Evolutionary conservation across 441 rosid species (phyloP).

Genomic region (Omphalea diandra): DNA sequence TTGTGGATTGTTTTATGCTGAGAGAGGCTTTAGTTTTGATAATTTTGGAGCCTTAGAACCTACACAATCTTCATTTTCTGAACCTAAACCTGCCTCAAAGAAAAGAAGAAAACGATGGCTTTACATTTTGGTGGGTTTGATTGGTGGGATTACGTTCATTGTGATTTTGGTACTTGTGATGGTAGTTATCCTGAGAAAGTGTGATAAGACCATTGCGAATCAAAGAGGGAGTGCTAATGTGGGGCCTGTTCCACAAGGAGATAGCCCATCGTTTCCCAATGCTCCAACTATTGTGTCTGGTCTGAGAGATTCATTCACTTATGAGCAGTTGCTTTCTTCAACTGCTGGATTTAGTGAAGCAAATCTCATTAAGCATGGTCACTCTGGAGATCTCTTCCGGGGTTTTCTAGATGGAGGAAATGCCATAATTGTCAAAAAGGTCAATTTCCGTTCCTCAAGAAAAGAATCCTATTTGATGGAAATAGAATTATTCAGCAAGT

Average conservation of each 20-base stretch:
- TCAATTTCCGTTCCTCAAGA: constrained; percentile 40
- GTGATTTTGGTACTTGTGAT: constrained; percentile 38
- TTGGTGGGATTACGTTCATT: constrained; percentile 64
- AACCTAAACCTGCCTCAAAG: constrained; percentile 31
- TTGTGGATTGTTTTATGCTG: constrained; percentile 62
- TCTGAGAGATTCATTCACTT: constrained; percentile 63
- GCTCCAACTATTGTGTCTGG: constrained; percentile 40
- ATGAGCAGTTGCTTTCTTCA: constrained; percentile 54
- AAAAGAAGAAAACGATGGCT: constrained; percentile 45
- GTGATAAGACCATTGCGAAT: constrained; percentile 34
- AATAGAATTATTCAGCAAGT: constrained; percentile 68
- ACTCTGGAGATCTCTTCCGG: constrained; percentile 78
- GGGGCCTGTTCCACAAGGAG: constrained; percentile 60
- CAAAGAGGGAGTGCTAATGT: constrained; percentile 51
- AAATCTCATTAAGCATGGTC: constrained; percentile 83
- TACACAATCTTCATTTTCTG: constrained; percentile 34
- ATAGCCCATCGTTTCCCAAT: constrained; percentile 41
- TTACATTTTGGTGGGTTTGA: constrained; percentile 57
- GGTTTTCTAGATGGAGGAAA: constrained; percentile 60
- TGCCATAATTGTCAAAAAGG: constrained; percentile 61
- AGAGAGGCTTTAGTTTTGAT: constrained; percentile 54
- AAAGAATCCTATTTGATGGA: constrained; percentile 57
- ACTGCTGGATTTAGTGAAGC: constrained; percentile 59
- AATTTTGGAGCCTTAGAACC: constrained; percentile 50
- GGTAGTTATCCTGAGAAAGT: constrained; percentile 44